These are phyloP conservation scores for Chytriomyces confervae DNA, from an alignment of 192 early-diverging fungal genomes.

Conservation along the genomic window DNA sequence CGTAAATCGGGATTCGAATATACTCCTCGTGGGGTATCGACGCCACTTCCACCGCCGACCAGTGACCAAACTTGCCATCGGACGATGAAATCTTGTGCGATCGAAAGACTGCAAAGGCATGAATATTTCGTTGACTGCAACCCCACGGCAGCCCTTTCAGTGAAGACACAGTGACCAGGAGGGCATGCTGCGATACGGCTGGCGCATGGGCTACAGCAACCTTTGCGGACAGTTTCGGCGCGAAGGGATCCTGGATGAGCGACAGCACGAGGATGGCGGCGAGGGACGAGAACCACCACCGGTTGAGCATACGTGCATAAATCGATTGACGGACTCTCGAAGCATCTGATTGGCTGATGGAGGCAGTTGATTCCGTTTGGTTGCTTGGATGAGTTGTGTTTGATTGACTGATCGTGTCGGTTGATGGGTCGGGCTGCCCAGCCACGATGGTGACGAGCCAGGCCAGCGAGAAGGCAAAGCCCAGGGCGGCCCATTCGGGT, in stretches of 20 bases:
- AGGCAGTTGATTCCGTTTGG: neutral
- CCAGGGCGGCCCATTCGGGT: neutral
- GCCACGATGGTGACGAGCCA: conserved; percentile 28
- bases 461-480: neutral
- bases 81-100: neutral
- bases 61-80: conserved; percentile 25
- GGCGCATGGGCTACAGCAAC: conserved; percentile 9
- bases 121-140: neutral
- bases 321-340: neutral
- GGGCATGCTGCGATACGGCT: neutral
- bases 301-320: neutral
- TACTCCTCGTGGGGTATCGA: conserved; percentile 28
- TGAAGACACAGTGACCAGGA: neutral
- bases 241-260: conserved; percentile 7
- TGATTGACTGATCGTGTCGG: neutral
- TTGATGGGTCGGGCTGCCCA: neutral
- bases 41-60: conserved; percentile 12
- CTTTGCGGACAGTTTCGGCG: conserved; percentile 6
- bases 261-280: conserved; percentile 11
- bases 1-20: conserved; percentile 1
- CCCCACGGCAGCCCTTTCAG: conserved; percentile 14
- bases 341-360: neutral
- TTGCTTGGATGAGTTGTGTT: neutral
- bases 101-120: conserved; percentile 20
- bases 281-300: conserved; percentile 30